Conservation (phyloP, 257 asterid species). For the Mitragyna speciosa region DNA sequence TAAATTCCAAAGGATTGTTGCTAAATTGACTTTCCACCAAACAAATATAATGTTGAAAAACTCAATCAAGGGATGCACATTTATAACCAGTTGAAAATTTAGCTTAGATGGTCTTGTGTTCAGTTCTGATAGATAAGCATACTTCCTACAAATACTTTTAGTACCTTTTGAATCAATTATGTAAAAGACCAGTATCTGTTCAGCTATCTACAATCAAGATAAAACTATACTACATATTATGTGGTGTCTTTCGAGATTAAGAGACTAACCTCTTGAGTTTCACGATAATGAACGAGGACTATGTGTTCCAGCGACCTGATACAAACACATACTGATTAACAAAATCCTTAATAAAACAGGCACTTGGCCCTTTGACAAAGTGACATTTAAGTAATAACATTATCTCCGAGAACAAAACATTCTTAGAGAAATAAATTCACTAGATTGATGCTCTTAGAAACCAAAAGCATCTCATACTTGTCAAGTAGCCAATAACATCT, state of each 20-base stretch:
- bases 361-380: conserved; percentile 17
- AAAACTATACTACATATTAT: neutral
- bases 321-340: conserved; percentile 23
- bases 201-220: neutral
- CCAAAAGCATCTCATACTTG: conserved; percentile 57
- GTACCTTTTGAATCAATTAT: neutral
- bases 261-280: conserved; percentile 87
- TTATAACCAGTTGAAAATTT: neutral
- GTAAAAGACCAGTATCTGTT: neutral
- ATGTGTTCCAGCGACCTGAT: conserved; percentile 87
- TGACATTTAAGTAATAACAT: conserved; percentile 14
- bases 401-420: conserved; percentile 16
- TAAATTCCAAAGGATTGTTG: neutral
- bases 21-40: neutral
- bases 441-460: conserved; percentile 10
- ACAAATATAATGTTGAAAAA: neutral
- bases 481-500: conserved; percentile 99
- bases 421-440: conserved; percentile 16
- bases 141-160: neutral
- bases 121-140: neutral
- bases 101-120: neutral
- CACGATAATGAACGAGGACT: conserved; percentile 98
- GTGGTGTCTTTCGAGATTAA: neutral
- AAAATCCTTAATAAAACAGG: conserved; percentile 16
- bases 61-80: neutral